A percentile compares a stretch with the other conserved stretches of the same genome.
Evolutionary conservation across 768 basidiomycete genomes (phyloP).

Genomic region (Rhodocollybia butyracea): DNA sequence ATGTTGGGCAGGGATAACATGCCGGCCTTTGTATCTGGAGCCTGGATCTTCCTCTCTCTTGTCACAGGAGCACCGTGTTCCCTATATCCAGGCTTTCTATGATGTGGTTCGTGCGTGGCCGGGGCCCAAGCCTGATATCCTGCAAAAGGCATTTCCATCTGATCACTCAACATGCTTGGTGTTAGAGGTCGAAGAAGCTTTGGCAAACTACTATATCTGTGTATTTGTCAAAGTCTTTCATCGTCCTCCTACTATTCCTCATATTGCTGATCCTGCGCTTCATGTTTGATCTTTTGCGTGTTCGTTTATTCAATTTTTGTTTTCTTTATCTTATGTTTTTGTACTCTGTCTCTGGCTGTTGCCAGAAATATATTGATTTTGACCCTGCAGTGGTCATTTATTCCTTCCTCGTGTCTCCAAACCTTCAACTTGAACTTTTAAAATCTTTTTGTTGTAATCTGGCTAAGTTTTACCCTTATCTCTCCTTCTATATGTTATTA

Average conservation of each 20-base stretch:
- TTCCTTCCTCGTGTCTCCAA: no score
- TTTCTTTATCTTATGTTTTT: no score
- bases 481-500: no score
- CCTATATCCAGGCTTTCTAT: neutral
- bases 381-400: no score
- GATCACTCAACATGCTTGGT: neutral
- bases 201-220: neutral
- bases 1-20: neutral
- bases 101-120: neutral
- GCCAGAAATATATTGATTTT: no score
- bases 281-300: no score
- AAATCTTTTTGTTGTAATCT: no score
- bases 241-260: neutral
- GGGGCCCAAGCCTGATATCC: neutral
- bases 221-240: neutral
- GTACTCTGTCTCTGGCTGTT: no score
- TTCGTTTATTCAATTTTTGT: no score
- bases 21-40: neutral
- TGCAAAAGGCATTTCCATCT: neutral
- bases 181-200: neutral
- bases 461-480: no score
- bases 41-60: neutral
- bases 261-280: no score
- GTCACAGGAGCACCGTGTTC: neutral
- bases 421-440: no score